Evolutionary conservation across 805 yeast species (phyloP).

Genomic region (Soucietia sequanensis): DNA sequence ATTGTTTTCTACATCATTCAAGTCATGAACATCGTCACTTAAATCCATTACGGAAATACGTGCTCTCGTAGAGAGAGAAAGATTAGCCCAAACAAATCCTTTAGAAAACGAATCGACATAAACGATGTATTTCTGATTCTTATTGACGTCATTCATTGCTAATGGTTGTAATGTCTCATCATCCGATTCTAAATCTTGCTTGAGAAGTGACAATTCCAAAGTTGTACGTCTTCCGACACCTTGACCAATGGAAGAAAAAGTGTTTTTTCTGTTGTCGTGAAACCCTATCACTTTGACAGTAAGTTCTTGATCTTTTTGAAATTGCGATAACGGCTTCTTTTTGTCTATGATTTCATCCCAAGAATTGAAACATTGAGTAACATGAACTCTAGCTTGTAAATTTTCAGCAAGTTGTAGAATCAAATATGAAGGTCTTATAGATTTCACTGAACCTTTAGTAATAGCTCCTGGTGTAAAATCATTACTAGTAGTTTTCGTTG

Average conservation of each 20-base stretch:
- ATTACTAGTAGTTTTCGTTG: slow-evolving; percentile 41
- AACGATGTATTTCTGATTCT: slow-evolving; percentile 53
- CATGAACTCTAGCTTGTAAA: slow-evolving; percentile 75
- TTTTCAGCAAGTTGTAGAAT: slow-evolving; percentile 76
- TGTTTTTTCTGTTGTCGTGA: slow-evolving; percentile 69
- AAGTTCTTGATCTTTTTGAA: slow-evolving; percentile 56
- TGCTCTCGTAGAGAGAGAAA: slow-evolving; percentile 69
- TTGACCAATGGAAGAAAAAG: slow-evolving; percentile 64
- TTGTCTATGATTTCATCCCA: slow-evolving; percentile 55
- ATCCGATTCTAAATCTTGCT: slow-evolving; percentile 33
- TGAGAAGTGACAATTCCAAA: slow-evolving; percentile 62
- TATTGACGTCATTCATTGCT: slow-evolving; percentile 41
- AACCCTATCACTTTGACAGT: slow-evolving; percentile 71
- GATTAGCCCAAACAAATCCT: slow-evolving; percentile 64
- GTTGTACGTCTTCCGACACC: slow-evolving; percentile 50
- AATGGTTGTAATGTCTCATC: slow-evolving; percentile 25
- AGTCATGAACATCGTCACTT: slow-evolving; percentile 49
- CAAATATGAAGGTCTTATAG: slow-evolving; percentile 70
- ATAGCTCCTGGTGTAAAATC: slow-evolving; percentile 61
- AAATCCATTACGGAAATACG: slow-evolving; percentile 64
- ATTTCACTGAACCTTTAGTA: slow-evolving; percentile 58
- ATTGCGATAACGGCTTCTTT: slow-evolving; percentile 56
- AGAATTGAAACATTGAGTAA: slow-evolving; percentile 62
- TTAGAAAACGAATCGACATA: slow-evolving; percentile 64
- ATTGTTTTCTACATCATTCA: slow-evolving; percentile 49